These are phyloP conservation scores for Apocynum venetum DNA, from an alignment of 257 asterid species.

Conservation along the genomic window DNA sequence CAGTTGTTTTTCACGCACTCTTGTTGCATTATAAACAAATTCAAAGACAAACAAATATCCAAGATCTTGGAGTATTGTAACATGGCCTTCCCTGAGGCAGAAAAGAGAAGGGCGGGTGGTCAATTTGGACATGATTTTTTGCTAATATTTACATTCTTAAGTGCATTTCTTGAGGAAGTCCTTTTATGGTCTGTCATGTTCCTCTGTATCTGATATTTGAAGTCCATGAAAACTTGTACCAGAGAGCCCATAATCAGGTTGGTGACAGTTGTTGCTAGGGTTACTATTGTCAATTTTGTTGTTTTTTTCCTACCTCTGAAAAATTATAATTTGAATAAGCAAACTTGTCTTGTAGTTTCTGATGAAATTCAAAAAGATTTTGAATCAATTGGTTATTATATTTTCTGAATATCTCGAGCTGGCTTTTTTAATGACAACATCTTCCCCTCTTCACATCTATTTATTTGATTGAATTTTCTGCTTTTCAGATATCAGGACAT, in stretches of 20 bases:
- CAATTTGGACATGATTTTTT: neutral
- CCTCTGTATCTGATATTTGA: neutral
- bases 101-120: neutral
- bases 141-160: neutral
- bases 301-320: neutral
- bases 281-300: neutral
- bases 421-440: neutral
- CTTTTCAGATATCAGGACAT: conserved; percentile 89
- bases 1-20: neutral
- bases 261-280: neutral
- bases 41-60: neutral
- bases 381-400: neutral
- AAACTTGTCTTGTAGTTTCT: neutral
- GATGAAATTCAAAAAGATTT: neutral
- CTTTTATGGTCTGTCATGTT: neutral
- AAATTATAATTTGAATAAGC: neutral
- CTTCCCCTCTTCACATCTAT: neutral
- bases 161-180: neutral
- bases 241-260: neutral
- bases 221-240: neutral
- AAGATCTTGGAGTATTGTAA: no score
- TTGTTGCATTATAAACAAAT: neutral
- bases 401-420: neutral
- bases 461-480: neutral
- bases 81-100: neutral